A percentile compares a stretch with the other conserved stretches of the same genome.
These are phyloP conservation scores for Colletotrichum noveboracense DNA, from an alignment of 2,329 filamentous ascomycete genomes.

Conservation along the genomic window DNA sequence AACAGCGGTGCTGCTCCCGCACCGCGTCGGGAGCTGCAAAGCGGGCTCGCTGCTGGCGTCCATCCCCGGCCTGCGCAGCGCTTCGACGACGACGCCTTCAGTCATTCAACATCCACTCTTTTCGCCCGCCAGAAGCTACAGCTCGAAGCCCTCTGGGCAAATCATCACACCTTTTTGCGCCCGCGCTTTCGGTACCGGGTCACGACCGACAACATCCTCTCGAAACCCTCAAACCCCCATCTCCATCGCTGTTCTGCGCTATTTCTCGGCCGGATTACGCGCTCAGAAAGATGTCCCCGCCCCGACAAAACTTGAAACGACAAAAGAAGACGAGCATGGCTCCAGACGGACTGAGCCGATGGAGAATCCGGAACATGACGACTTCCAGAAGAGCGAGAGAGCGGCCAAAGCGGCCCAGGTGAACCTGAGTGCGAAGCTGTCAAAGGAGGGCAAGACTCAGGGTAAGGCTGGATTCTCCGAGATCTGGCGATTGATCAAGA, in stretches of 20 bases:
- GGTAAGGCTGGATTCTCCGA: conserved; percentile 71
- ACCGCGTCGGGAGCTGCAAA: conserved; percentile 41
- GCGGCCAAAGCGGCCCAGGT: conserved; percentile 87
- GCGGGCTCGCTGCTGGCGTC: conserved; percentile 3
- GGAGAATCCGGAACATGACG: conserved; percentile 33
- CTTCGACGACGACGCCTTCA: conserved; percentile 1
- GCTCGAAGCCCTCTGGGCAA: background rate
- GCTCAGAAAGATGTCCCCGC: conserved; percentile 25
- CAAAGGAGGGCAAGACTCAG: conserved; percentile 74
- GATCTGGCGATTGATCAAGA: conserved; percentile 85
- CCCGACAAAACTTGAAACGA: background rate
- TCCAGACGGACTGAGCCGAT: conserved; percentile 40
- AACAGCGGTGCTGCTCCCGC: conserved; percentile 52
- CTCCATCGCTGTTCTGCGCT: conserved; percentile 26
- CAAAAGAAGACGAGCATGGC: background rate
- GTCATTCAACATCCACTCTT: conserved; percentile 9
- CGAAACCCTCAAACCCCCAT: background rate
- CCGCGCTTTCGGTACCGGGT: background rate
- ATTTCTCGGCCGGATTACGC: conserved; percentile 33
- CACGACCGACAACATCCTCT: background rate
- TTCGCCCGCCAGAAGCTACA: background rate
- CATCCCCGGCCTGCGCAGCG: conserved; percentile 21
- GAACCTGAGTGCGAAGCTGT: conserved; percentile 86
- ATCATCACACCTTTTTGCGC: background rate
- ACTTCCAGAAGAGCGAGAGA: conserved; percentile 76